Evolutionary conservation across 768 basidiomycete genomes (phyloP), one percentile per base, ranked within the genome.

Genomic region (Dioszegia hungarica): DNA sequence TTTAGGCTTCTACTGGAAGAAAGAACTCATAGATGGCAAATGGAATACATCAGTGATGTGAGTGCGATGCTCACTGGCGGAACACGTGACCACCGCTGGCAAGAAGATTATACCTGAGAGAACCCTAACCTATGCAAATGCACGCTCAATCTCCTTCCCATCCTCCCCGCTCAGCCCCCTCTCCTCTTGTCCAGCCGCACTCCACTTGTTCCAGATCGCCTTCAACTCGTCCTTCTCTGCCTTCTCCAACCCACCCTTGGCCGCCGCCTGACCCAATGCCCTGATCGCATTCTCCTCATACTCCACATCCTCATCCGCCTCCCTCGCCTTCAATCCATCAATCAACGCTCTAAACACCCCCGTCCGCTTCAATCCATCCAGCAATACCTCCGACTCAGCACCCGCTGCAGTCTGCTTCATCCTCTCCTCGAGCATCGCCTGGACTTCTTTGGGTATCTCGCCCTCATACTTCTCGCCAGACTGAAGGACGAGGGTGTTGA

Each of bases 401-500:
- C 41, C 52, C 15, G 33, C 27, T 1, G 36, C 37, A 10, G 39
- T 34, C 22, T 51, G 39, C 57, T 64, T 57, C 50, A 49, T 54
- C 25, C 49, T 55, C 46, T 65, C 63, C 40, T 64, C 57, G 22
- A 74, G 45, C 5, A 61, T 43, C 29, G 59, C 54, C 34, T 48
- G 31, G 2, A 69, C 69, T 29, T 68, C 62, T 27, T 62, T 65
- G 0, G 65, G 65, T n/a, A 63, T 54, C 51, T 67, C 66, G 12
- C 57, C 63, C 5, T 60, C 48, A 33, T 64, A 65, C 24, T 40
- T 47, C 46, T 72, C 67, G 1, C 54, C 60, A 17, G 61, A 57
- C 39, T 71, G 73, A 31, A 73, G 57, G 39, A 75, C 54, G 36
- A 77, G 61, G 4, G 73, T 74, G 3, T 61, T 60, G 44, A 77